These are phyloP conservation scores for Athelia psychrophila DNA, from an alignment of 1,284 basidiomycete genomes.

Conservation along the genomic window DNA sequence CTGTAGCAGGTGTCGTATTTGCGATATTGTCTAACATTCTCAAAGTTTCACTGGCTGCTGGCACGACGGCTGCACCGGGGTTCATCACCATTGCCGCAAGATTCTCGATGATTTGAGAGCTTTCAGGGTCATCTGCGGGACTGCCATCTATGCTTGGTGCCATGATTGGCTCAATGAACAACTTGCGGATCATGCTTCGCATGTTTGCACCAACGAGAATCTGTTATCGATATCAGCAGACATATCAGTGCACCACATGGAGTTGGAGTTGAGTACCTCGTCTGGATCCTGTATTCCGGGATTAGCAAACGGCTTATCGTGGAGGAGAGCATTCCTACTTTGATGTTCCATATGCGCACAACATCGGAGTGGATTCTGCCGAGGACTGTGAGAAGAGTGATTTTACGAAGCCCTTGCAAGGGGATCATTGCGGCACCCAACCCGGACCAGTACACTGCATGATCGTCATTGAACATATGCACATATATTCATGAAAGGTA, in stretches of 20 bases:
- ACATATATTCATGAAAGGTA: no score
- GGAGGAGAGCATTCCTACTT: not conserved
- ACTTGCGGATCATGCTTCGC: not conserved
- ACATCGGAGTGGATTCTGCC: not conserved
- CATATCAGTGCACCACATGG: no score
- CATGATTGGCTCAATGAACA: conserved; percentile 1
- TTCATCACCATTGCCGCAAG: not conserved
- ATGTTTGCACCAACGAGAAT: not conserved
- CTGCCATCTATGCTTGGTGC: not conserved
- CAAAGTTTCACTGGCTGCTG: not conserved
- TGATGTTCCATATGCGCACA: not conserved
- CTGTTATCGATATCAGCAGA: not conserved
- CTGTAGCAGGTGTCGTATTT: conserved; percentile 1
- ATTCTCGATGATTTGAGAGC: not conserved
- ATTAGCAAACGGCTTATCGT: not conserved
- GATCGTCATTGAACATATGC: no score
- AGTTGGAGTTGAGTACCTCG: not conserved
- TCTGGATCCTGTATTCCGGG: not conserved
- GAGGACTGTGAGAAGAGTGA: not conserved
- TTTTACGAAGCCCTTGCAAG: not conserved
- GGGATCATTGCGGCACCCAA: not conserved
- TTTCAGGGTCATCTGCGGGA: not conserved
- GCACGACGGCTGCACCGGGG: not conserved
- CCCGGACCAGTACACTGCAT: conserved; percentile 1
- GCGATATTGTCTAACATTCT: not conserved